Evolutionary conservation across 169 alveolate species (phyloP).

Genomic region (Cryptosporidium tyzzeri): DNA sequence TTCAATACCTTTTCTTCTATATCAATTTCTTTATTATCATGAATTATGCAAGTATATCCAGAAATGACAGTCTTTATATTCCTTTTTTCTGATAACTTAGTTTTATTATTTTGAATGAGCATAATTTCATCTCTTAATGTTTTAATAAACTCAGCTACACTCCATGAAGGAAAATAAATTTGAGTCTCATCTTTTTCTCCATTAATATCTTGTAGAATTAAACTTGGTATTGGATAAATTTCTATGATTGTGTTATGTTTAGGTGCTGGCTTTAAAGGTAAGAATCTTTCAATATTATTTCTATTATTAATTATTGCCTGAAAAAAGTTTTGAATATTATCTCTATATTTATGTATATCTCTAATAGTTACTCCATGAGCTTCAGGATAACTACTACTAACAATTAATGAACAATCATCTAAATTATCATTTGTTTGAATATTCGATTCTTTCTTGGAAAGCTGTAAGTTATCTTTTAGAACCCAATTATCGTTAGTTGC

Average conservation of each 20-base stretch:
- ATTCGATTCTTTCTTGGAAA: background rate
- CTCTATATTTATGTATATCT: constrained; percentile 50
- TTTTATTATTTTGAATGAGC: background rate
- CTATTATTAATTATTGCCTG: background rate
- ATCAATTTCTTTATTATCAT: constrained; percentile 26
- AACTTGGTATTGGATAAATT: constrained; percentile 20
- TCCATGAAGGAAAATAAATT: constrained; percentile 70
- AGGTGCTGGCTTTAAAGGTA: background rate
- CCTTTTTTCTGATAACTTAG: background rate
- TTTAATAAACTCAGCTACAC: background rate
- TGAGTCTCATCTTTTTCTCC: constrained; percentile 1
- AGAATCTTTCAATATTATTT: background rate
- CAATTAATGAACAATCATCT: background rate
- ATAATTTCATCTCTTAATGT: constrained; percentile 1
- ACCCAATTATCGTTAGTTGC: constrained; percentile 29
- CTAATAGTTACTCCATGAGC: constrained; percentile 38
- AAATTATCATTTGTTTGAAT: background rate
- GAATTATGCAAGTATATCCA: constrained; percentile 45
- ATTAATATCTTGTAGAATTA: background rate
- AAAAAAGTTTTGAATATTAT: constrained; percentile 32
- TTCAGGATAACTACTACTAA: background rate
- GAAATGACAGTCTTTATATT: constrained; percentile 15
- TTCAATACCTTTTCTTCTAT: background rate
- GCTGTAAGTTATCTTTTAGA: background rate
- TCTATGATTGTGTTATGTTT: background rate